Evolutionary conservation across 2,329 filamentous ascomycete genomes (phyloP).

Genomic region (Fusarium sp.): DNA sequence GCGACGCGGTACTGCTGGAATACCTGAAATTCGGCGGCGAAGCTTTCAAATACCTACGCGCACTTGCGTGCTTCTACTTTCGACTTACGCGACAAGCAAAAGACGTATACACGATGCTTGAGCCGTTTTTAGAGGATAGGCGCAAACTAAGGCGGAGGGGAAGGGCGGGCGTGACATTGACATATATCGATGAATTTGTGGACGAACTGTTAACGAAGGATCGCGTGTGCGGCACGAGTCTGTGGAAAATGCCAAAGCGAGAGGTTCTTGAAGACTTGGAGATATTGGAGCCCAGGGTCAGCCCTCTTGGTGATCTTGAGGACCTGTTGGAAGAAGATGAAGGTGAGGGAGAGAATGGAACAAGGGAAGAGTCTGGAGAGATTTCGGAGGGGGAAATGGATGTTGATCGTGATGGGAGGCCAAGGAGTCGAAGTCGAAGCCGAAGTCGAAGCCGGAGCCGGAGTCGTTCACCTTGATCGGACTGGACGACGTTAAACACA

Average conservation of each 20-base stretch:
- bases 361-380: conserved; percentile 60
- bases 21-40: conserved; percentile 85
- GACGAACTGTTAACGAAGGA: conserved; percentile 93
- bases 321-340: conserved; percentile 75
- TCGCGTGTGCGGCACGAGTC: conserved; percentile 88
- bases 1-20: conserved; percentile 82
- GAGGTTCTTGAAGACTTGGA: conserved; percentile 91
- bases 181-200: conserved; percentile 91
- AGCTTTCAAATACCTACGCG: conserved; percentile 88
- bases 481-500: not conserved
- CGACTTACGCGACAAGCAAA: conserved; percentile 86
- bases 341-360: conserved; percentile 52
- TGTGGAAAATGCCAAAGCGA: conserved; percentile 91
- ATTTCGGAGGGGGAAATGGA: conserved; percentile 58
- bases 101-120: conserved; percentile 84
- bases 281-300: conserved; percentile 86
- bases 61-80: conserved; percentile 93
- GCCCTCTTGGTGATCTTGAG: conserved; percentile 85
- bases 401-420: conserved; percentile 53
- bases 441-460: conserved; percentile 32
- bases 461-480: conserved; percentile 51
- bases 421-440: conserved; percentile 44
- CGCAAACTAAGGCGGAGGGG: conserved; percentile 86
- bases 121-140: conserved; percentile 85
- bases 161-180: conserved; percentile 81